Conservation (phyloP, 345 rosid species). For the Eucalyptus curtisii region DNA sequence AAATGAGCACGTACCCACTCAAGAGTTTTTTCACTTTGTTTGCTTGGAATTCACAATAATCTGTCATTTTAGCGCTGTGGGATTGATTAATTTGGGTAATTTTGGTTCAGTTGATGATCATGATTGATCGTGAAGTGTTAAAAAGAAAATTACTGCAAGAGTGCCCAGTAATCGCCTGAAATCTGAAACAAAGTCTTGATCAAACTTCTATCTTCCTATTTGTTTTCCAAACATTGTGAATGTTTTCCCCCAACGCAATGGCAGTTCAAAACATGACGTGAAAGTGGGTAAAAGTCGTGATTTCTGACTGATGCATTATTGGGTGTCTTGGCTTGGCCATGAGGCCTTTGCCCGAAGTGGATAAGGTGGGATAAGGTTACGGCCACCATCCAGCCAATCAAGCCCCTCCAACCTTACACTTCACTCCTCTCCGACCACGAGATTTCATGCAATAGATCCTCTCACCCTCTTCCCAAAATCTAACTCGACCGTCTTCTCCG, state of each 20-base stretch:
- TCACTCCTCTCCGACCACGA: neutral
- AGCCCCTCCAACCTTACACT: neutral
- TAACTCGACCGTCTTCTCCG: neutral
- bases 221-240: neutral
- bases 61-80: accelerated
- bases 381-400: neutral
- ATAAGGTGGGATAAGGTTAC: neutral
- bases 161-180: neutral
- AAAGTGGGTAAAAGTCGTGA: neutral
- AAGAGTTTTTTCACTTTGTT: too few species aligned
- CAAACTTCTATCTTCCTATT: neutral
- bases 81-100: neutral
- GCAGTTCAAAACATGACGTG: neutral
- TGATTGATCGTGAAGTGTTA: neutral
- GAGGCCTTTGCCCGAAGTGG: neutral
- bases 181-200: accelerated
- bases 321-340: neutral
- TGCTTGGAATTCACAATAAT: accelerated
- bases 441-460: neutral
- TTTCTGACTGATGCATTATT: neutral
- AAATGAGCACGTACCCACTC: neutral
- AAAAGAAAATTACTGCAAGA: neutral
- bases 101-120: neutral
- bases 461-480: neutral
- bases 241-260: neutral